Conservation (phyloP, 108 stramenopile species). For the Skeletonema potamos region DNA sequence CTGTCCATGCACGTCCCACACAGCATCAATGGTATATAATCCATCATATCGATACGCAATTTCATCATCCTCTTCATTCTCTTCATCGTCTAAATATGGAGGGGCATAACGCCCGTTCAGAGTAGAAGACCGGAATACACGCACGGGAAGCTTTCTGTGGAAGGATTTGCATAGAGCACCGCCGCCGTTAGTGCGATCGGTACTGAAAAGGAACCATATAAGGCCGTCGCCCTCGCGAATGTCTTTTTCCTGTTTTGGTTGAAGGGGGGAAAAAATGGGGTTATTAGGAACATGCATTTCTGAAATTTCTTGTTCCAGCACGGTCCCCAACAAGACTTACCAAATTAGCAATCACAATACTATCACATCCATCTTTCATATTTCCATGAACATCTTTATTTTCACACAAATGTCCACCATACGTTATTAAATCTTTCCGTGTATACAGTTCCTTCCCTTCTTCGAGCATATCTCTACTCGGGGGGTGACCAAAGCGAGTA, state of each 20-base stretch:
- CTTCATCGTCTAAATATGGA: constrained; percentile 38
- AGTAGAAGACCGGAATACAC: constrained; percentile 48
- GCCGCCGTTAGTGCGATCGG: constrained; percentile 46
- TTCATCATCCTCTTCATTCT: constrained; percentile 36
- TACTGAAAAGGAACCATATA: constrained; percentile 41
- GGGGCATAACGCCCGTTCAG: constrained; percentile 41
- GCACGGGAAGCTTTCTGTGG: constrained; percentile 44
- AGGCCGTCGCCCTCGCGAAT: constrained; percentile 50
- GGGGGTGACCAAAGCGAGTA: constrained; percentile 37
- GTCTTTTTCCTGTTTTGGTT: constrained; percentile 31
- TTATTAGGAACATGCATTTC: background rate
- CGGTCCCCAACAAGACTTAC: constrained; percentile 2
- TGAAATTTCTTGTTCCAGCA: background rate
- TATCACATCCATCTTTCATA: constrained; percentile 53
- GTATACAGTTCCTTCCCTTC: constrained; percentile 53
- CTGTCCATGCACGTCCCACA: constrained; percentile 49
- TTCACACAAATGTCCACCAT: constrained; percentile 41
- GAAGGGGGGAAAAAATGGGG: background rate
- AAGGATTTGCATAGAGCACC: constrained; percentile 45
- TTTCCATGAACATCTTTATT: constrained; percentile 57
- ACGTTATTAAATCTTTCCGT: constrained; percentile 27
- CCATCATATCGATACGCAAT: constrained; percentile 57
- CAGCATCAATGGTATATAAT: constrained; percentile 47
- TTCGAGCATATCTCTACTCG: constrained; percentile 23
- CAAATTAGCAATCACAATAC: constrained; percentile 52